Evolutionary conservation across 169 alveolate genomes (phyloP).

Genomic region (Plasmodium malariae): DNA sequence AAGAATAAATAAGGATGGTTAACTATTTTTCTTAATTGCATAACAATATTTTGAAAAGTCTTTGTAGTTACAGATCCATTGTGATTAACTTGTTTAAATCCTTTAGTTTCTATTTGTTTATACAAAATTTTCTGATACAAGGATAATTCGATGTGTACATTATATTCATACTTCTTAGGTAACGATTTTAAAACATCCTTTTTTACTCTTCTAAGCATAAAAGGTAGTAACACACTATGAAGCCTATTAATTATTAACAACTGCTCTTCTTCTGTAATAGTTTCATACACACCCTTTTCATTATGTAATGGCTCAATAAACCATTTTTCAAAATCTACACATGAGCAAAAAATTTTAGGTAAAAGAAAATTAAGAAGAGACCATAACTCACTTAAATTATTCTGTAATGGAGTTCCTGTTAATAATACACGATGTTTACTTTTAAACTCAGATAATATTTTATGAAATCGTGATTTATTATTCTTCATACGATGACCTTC

Average conservation of each 20-base stretch:
- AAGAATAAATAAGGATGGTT: conserved; percentile 97
- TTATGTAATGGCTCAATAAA: conserved; percentile 84
- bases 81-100: conserved; percentile 78
- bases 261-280: conserved; percentile 59
- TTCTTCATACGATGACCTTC: conserved; percentile 99
- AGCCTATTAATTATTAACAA: conserved; percentile 89
- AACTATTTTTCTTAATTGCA: conserved; percentile 98
- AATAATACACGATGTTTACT: conserved; percentile 96
- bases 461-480: conserved; percentile 94
- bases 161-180: conserved; percentile 95
- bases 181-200: conserved; percentile 97
- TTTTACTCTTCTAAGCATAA: conserved; percentile 98
- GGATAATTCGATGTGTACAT: conserved; percentile 92
- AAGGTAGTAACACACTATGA: conserved; percentile 97
- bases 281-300: conserved; percentile 36
- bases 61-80: conserved; percentile 68
- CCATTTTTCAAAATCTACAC: conserved; percentile 97
- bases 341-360: conserved; percentile 97
- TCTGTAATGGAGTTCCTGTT: conserved; percentile 99
- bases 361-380: conserved; percentile 97
- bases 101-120: conserved; percentile 90
- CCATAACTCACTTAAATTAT: conserved; percentile 99
- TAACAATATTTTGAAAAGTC: conserved; percentile 91
- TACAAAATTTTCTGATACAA: conserved; percentile 95
- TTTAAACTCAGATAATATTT: conserved; percentile 88